A percentile compares a stretch with the other conserved stretches of the same genome.
Evolutionary conservation across 78 protist species (phyloP).

Genomic region (Dictyostelium capitatum): DNA sequence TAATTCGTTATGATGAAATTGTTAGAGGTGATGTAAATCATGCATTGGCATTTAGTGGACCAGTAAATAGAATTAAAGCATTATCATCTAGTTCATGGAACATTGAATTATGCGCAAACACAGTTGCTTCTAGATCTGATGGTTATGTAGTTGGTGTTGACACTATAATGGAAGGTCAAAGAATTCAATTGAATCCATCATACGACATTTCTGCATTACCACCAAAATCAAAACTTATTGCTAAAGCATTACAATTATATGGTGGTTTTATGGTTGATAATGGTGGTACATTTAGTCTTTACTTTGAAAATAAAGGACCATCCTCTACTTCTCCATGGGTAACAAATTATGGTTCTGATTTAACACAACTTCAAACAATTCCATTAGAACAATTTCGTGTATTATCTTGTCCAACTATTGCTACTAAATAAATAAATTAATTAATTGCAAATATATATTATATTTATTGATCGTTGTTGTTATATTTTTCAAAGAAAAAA

Average conservation of each 20-base stretch:
- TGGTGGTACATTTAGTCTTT: constrained; percentile 12
- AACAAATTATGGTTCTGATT: not conserved
- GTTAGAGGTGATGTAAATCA: constrained; percentile 27
- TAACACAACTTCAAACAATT: not conserved
- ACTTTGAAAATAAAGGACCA: not conserved
- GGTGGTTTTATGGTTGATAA: constrained; percentile 66
- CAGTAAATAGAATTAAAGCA: not conserved
- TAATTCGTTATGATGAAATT: constrained; percentile 39
- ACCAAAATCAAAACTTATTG: constrained; percentile 34
- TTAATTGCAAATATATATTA: no score
- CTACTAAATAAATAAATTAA: no score
- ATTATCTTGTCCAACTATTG: not conserved
- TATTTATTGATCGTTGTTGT: no score
- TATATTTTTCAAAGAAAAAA: no score
- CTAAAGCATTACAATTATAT: constrained; percentile 27
- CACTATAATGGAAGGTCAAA: constrained; percentile 50
- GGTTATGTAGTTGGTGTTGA: constrained; percentile 10
- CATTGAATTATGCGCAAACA: constrained; percentile 7
- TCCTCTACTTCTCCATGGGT: not conserved
- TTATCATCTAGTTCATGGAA: not conserved
- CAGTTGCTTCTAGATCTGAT: constrained; percentile 30
- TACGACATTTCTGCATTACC: constrained; percentile 5
- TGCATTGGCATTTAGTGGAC: constrained; percentile 46
- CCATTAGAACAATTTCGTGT: constrained; percentile 28
- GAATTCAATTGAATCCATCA: constrained; percentile 28